phyloP scores from a whole-genome alignment of 176 grass and related monocot species.

The Raddia guianensis region DNA sequence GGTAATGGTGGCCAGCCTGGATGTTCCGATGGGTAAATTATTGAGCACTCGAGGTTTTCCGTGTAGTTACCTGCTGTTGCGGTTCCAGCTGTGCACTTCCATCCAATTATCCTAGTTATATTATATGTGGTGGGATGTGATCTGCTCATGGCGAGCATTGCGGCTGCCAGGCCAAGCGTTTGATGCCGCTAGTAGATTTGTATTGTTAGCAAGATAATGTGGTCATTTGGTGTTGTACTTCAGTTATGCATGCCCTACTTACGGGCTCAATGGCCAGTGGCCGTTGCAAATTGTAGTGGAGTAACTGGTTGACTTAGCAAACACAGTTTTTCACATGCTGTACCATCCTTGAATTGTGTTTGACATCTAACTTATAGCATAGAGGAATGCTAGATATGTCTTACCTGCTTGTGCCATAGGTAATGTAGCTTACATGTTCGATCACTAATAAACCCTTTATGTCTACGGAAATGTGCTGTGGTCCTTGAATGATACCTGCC shows the following conservation, averaged over 20 bases:
- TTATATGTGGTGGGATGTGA: background rate
- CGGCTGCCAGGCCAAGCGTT: background rate
- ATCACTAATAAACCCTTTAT: background rate
- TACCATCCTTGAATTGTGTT: background rate
- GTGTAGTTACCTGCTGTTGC: background rate
- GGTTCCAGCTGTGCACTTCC: background rate
- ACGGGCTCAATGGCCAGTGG: background rate
- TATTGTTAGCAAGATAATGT: background rate
- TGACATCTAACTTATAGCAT: background rate
- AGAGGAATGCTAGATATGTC: background rate
- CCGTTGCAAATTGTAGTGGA: background rate
- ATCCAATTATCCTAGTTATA: slow-evolving; percentile 18
- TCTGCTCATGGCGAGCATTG: background rate
- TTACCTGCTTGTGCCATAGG: background rate
- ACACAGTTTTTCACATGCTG: background rate
- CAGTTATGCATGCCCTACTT: background rate
- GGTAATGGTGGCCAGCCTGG: background rate
- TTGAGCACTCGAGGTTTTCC: background rate
- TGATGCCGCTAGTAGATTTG: background rate
- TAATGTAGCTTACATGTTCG: slow-evolving; percentile 8
- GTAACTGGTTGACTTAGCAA: background rate
- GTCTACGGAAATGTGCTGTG: background rate
- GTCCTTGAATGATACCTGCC: background rate
- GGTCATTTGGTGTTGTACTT: background rate
- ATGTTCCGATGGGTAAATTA: background rate